Base-by-base conservation (phyloP, 176 grass and related monocot species). In the Cymbopogon citratus region DNA sequence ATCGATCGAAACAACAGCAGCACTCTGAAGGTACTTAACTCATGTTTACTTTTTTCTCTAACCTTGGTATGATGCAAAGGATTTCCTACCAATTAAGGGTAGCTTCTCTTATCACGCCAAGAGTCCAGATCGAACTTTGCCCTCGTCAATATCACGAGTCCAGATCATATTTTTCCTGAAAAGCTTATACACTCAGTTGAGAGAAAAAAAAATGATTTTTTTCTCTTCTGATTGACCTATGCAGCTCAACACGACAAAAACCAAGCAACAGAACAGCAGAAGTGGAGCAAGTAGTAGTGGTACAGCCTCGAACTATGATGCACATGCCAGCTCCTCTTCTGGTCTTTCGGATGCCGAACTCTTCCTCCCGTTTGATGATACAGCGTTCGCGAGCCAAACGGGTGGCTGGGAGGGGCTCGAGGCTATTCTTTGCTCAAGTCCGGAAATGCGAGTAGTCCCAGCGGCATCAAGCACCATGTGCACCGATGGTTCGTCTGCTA, bases 21-120 rank as follows among this genome's bases (percentile, higher is more conserved):
- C 39, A 46, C 64, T 51, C 33, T 29, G 6, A 74, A 89, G 83
- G 83, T 89, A 85, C 48, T 54, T 64, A 2, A 29, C 21, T 48
- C 33, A 43, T 43, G 43, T 70, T 54, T 61, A 39, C 8, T 46
- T 74, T 67, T 46, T 74, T 67, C 35, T 6, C 9, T 21, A 25
- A 3, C 9, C 23, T 81, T 59, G 43, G 19, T 66, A 76, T 77
- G 63, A 34, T 71, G 76, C 64, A 52, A 33, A 64, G 33, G 40
- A 77, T 69, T 80, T 75, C 40, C 63, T 52, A 5, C 63, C 8
- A 16, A 40, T 9, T 59, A 59, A 23, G 7, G 12, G 29, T 76
- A 76, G 9, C 72, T 76, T 70, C 73, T 80, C 15, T 73, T 74
- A 56, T 70, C 76, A 38, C 57, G 28, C n/a, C 48, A 23, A 46